Evolutionary conservation across 306 rosid species (phyloP).

Genomic region (Lablab purpureus): DNA sequence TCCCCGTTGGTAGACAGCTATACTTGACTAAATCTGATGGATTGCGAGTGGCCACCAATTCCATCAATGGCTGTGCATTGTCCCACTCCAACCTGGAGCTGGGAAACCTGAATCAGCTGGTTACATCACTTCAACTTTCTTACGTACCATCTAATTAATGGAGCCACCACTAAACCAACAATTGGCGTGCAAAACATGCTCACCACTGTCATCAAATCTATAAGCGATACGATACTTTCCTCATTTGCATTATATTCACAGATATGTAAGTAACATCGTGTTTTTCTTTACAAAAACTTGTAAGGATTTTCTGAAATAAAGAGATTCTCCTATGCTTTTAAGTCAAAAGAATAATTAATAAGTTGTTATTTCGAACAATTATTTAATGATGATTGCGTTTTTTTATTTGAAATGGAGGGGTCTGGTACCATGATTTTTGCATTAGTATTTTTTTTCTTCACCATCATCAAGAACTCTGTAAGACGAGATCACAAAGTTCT

Average conservation of each 20-base stretch:
- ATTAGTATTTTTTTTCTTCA: no score
- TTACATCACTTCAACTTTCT: conserved; percentile 30
- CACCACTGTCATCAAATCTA: conserved; percentile 15
- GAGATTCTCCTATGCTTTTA: neutral
- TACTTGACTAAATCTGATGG: neutral
- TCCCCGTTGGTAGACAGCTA: conserved; percentile 39
- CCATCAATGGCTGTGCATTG: conserved; percentile 36
- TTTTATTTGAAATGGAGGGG: neutral
- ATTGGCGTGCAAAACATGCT: conserved; percentile 32
- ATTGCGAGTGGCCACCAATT: conserved; percentile 28
- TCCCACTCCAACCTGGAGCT: conserved; percentile 38
- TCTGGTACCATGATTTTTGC: no score
- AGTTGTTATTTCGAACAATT: neutral
- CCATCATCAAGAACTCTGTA: no score
- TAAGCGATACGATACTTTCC: neutral
- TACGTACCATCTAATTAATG: conserved; percentile 8
- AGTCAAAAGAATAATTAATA: neutral
- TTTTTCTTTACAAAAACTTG: neutral
- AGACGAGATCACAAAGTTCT: no score
- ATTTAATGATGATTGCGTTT: neutral
- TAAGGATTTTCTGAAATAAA: neutral
- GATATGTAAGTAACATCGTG: neutral
- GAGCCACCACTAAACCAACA: conserved; percentile 12
- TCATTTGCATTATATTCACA: conserved; percentile 10
- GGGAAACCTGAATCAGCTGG: conserved; percentile 21